A percentile compares a stretch with the other conserved stretches of the same genome.
These are phyloP conservation scores for Trifolium repens DNA, from an alignment of 306 rosid species.

Conservation along the genomic window DNA sequence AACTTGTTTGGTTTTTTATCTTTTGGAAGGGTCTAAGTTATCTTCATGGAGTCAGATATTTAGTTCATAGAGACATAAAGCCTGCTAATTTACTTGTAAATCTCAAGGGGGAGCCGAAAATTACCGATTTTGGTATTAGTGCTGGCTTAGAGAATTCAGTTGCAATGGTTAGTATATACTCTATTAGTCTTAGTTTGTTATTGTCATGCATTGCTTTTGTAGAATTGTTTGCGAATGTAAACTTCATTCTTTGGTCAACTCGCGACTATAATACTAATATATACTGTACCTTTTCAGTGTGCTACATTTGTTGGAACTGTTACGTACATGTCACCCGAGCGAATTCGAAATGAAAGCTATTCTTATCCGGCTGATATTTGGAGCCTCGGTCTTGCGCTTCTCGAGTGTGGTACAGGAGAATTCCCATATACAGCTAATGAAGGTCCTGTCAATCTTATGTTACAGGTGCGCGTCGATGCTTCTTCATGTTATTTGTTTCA, in stretches of 20 bases:
- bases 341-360: slow-evolving; percentile 91
- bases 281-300: slow-evolving; percentile 57
- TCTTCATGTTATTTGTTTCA: slow-evolving; percentile 14
- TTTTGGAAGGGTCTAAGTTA: slow-evolving; percentile 82
- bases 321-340: slow-evolving; percentile 98
- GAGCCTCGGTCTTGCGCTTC: slow-evolving; percentile 98
- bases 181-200: slow-evolving; percentile 6
- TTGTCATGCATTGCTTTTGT: background rate
- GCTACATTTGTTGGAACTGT: slow-evolving; percentile 98
- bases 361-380: slow-evolving; percentile 99
- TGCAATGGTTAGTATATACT: slow-evolving; percentile 80
- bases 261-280: background rate
- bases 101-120: slow-evolving; percentile 96
- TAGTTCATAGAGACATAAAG: slow-evolving; percentile 96
- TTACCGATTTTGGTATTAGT: slow-evolving; percentile 96
- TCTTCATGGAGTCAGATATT: slow-evolving; percentile 87
- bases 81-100: slow-evolving; percentile 94
- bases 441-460: slow-evolving; percentile 96
- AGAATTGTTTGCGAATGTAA: slow-evolving; percentile 20
- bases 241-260: background rate
- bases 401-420: slow-evolving; percentile 98
- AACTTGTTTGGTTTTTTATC: slow-evolving; percentile 17
- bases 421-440: slow-evolving; percentile 91
- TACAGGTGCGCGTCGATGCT: slow-evolving; percentile 69
- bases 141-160: slow-evolving; percentile 96